Percentiles rank a stretch among this genome's conserved stretches.
Evolutionary conservation across 225 moss, liverwort and hornwort genomes (phyloP).

Genomic region (Polytrichum formosum): DNA sequence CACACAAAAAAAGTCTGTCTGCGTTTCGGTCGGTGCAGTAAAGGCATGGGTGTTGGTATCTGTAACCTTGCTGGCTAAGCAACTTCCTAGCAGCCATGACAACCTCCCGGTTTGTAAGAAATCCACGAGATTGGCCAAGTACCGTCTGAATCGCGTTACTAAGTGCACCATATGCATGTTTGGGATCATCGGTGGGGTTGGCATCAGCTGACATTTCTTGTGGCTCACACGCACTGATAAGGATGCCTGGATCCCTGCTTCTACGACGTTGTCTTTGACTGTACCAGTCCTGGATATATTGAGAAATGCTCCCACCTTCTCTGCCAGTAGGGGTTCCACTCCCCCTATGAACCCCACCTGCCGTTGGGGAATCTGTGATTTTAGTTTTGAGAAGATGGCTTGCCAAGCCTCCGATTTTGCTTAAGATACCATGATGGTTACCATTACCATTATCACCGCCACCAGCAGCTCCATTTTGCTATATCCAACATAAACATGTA

Average conservation of each 20-base stretch:
- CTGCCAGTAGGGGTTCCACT: constrained; percentile 13
- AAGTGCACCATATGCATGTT: constrained; percentile 66
- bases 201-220: constrained; percentile 62
- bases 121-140: constrained; percentile 37
- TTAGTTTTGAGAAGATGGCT: constrained; percentile 31
- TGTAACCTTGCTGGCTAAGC: constrained; percentile 39
- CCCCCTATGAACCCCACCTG: constrained; percentile 6
- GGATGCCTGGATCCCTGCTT: constrained; percentile 34
- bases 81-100: constrained; percentile 43
- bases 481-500: too few species aligned
- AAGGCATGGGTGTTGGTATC: constrained; percentile 56
- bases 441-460: constrained; percentile 10
- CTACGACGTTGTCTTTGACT: too few species aligned
- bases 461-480: background rate
- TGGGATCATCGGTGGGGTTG: constrained; percentile 49
- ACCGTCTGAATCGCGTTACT: constrained; percentile 54
- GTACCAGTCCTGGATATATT: too few species aligned
- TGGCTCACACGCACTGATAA: constrained; percentile 58
- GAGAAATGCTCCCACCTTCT: background rate
- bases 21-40: constrained; percentile 53
- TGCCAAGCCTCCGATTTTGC: constrained; percentile 38
- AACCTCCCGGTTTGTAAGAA: constrained; percentile 44
- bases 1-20: constrained; percentile 32
- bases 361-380: constrained; percentile 4
- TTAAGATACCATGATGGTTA: constrained; percentile 20